Conservation (phyloP, 306 rosid species). For the Pyrus betulifolia region DNA sequence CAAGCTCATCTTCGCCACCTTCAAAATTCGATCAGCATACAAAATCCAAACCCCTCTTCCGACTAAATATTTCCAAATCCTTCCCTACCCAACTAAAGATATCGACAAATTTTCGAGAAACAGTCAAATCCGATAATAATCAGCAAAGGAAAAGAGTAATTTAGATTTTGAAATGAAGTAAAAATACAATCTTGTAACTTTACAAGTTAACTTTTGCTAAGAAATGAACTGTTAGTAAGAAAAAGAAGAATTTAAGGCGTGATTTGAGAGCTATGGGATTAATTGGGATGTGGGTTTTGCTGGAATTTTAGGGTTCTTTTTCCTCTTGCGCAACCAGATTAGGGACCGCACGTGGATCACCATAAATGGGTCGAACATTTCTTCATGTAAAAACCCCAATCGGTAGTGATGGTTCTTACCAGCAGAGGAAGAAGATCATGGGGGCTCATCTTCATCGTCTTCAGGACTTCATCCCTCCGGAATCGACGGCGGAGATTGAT, state of each 20-base stretch:
- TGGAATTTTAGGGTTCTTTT: constrained; percentile 1
- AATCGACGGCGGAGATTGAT: not conserved
- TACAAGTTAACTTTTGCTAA: not conserved
- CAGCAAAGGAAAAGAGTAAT: not conserved
- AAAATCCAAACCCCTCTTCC: constrained; percentile 7
- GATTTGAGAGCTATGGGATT: not conserved
- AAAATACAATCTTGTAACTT: not conserved
- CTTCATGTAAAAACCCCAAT: constrained; percentile 16
- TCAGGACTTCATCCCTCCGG: not conserved
- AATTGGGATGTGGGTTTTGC: constrained; percentile 1
- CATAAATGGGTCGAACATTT: constrained; percentile 32
- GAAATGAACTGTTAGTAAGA: not conserved
- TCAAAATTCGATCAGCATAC: not conserved
- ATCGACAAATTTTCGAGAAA: not conserved
- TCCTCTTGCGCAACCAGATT: constrained; percentile 31
- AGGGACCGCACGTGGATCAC: constrained; percentile 38
- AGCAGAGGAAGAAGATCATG: constrained; percentile 17
- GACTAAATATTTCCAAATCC: not conserved
- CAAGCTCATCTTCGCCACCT: constrained; percentile 81
- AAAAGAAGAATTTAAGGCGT: not conserved
- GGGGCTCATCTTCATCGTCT: constrained; percentile 14
- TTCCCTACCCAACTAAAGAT: not conserved
- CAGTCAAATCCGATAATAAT: not conserved
- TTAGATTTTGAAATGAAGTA: not conserved
- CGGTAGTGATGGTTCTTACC: constrained; percentile 28